Evolutionary conservation across 345 rosid genomes (phyloP), one percentile per base, ranked within the genome.

Genomic region (Melaleuca alternifolia): DNA sequence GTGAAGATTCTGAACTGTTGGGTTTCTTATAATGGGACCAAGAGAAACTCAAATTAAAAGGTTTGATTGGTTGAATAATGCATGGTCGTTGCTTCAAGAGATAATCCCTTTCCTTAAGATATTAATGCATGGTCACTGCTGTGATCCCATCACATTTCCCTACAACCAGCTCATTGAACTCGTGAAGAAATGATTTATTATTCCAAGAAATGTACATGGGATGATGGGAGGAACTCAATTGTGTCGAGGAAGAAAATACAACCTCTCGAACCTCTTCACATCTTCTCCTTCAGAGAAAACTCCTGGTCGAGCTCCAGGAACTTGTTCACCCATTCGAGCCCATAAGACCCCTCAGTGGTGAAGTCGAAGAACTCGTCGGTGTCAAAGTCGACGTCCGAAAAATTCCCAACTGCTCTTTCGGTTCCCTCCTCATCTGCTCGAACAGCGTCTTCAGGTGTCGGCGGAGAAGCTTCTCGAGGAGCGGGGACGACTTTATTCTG

Each of bases 261-360:
- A 10, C 48, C 48, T 7, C 26, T 10, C 3, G 6, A 65, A 37
- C 30, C 11, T 21, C 1, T 44, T 56, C 75, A 54, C 50, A 21
- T 59, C 13, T 52, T 88, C 30, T 89, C 89, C 41, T 84, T 84
- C 41, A 88, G 84, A 75, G 87, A 88, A n/a, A 75, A 54, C 54
- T 85, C 87, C 3, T 87, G 89, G 7, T 92, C 93, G 14, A 91
- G 89, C 57, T 92, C 87, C 14, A 92, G 87, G 54, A 92, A 93
- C 46, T 89, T 86, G 52, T 88, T 91, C 6, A 91, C 89, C 93
- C 95, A 94, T 5, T 91, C 96, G 65, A 91, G 83, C 15, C 86
- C 93, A 24, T 50, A 88, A 12, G 89, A 87, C 54, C 90, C 93
- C 65, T 90, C 88, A 7, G 79, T 20, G 0, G 93, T 88, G 88